Percentiles rank a stretch among this genome's conserved stretches.
Evolutionary conservation across 495 filamentous ascomycete species (phyloP).

Genomic region (Aspergillus egyptiacus): DNA sequence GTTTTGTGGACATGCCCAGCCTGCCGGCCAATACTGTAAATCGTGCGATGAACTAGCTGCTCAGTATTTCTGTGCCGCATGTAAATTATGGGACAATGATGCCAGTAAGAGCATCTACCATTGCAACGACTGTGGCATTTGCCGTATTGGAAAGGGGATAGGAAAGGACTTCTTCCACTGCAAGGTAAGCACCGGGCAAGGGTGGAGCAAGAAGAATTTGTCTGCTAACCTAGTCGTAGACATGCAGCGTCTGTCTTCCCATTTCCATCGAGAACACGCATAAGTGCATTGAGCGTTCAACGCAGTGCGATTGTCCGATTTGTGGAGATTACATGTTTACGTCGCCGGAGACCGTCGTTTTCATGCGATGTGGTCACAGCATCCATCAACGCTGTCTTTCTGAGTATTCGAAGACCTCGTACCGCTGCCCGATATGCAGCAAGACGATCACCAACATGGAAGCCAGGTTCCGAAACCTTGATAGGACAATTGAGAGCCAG

Average conservation of each 20-base stretch:
- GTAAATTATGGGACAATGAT: conserved; percentile 95
- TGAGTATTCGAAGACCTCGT: conserved; percentile 77
- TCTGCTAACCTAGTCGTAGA: conserved; percentile 45
- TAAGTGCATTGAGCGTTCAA: conserved; percentile 89
- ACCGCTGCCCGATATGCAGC: conserved; percentile 92
- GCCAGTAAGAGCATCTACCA: conserved; percentile 90
- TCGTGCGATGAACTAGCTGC: conserved; percentile 77
- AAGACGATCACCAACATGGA: conserved; percentile 97
- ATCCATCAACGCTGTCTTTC: conserved; percentile 85
- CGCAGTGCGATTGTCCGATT: conserved; percentile 96
- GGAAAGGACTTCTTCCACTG: conserved; percentile 98
- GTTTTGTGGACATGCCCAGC: conserved; percentile 83
- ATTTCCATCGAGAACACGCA: conserved; percentile 76
- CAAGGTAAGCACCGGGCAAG: conserved; percentile 59
- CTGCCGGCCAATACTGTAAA: conserved; percentile 68
- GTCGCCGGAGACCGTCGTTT: conserved; percentile 81
- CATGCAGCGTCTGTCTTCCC: conserved; percentile 84
- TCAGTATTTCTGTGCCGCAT: conserved; percentile 89
- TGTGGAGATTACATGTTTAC: conserved; percentile 97
- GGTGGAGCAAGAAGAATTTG: neutral
- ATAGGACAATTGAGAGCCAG: conserved; percentile 76
- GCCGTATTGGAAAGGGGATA: conserved; percentile 80
- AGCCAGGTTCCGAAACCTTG: conserved; percentile 81
- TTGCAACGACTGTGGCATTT: conserved; percentile 94
- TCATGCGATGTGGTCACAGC: conserved; percentile 94